phyloP scores from a whole-genome alignment of 805 yeast genomes.

The Cyberlindnera xishuangbannaensis region DNA sequence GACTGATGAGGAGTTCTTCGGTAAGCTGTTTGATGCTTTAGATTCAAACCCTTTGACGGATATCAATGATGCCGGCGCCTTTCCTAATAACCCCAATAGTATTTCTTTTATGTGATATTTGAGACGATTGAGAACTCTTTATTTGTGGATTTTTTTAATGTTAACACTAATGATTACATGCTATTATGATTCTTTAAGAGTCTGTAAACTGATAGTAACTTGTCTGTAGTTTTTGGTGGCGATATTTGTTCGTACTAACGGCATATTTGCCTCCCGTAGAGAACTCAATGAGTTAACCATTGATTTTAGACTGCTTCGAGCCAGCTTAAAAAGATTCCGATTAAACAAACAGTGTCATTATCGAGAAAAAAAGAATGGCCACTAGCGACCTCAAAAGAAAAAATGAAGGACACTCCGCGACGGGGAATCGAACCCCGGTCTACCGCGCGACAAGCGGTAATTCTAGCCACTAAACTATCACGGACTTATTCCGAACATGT shows the following conservation, averaged over 20 bases:
- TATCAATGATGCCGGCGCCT: background rate
- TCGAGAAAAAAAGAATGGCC: no score
- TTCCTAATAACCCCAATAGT: background rate
- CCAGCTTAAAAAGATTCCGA: no score
- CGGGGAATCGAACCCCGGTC: conserved; percentile 26
- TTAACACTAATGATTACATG: no score
- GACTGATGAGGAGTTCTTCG: conserved; percentile 9
- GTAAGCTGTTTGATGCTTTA: conserved; percentile 3
- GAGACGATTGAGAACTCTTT: no score
- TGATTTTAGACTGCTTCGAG: background rate
- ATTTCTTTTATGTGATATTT: background rate
- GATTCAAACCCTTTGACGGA: conserved; percentile 29
- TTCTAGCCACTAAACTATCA: conserved; percentile 24
- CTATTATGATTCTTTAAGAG: no score
- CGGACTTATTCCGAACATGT: conserved; percentile 14
- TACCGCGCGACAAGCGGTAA: conserved; percentile 24
- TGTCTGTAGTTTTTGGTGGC: no score
- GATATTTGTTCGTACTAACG: no score
- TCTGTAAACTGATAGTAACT: no score
- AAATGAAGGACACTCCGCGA: conserved; percentile 19
- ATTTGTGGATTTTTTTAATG: no score
- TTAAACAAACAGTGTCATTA: no score
- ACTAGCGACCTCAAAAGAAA: background rate
- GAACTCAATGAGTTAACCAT: background rate
- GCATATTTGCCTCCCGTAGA: no score